Percentiles rank a stretch among this genome's conserved stretches.
phyloP scores from a whole-genome alignment of 108 stramenopile species.

The Schizochytrium sp. region DNA sequence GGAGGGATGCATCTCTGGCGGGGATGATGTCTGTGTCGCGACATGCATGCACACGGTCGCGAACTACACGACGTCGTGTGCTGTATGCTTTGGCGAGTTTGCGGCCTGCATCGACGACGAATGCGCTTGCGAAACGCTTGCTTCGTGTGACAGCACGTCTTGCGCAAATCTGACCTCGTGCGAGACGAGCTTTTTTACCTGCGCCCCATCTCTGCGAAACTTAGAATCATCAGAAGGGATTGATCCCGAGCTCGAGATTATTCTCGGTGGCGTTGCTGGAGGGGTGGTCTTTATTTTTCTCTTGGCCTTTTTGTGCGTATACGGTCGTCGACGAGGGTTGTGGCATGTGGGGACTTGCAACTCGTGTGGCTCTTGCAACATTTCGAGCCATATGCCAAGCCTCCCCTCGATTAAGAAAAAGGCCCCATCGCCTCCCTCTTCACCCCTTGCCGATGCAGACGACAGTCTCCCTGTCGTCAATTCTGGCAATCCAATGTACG shows the following conservation, averaged over 20 bases:
- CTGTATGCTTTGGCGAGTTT: not conserved
- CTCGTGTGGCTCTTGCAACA: not conserved
- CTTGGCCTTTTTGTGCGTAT: too few species aligned
- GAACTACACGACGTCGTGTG: not conserved
- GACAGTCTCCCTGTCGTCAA: too few species aligned
- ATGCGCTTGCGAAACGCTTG: not conserved
- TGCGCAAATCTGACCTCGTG: not conserved
- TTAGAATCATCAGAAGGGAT: too few species aligned
- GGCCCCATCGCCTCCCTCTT: too few species aligned
- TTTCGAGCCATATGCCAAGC: too few species aligned
- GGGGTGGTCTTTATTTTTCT: too few species aligned
- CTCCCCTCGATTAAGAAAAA: too few species aligned
- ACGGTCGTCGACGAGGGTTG: not conserved
- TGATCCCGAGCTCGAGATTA: too few species aligned
- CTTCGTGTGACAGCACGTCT: not conserved
- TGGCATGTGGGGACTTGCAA: not conserved
- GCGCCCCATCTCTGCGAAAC: not conserved
- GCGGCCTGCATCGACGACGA: not conserved
- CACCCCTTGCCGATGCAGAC: too few species aligned
- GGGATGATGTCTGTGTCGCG: not conserved
- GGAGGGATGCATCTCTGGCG: not conserved
- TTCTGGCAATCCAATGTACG: not conserved
- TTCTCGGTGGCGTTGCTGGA: too few species aligned
- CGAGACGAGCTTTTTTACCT: not conserved
- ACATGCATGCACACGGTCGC: not conserved